Base-by-base conservation (phyloP, 768 basidiomycete species). In the Candolleomyces aberdarensis region DNA sequence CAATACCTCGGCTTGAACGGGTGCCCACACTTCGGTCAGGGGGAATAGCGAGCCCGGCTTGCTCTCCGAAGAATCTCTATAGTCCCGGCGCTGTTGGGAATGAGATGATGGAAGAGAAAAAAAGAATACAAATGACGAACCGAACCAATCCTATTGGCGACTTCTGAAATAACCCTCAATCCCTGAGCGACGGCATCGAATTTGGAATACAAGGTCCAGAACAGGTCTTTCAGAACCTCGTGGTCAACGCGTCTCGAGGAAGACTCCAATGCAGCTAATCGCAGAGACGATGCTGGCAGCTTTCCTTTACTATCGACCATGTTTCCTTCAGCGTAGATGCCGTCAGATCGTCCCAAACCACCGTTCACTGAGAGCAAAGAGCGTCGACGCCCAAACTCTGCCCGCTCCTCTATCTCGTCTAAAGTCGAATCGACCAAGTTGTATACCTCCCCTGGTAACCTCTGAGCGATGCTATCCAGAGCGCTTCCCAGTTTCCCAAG, bases 171-270 rank as follows among this genome's bases (percentile, higher is more conserved):
- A 4, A 97, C 88, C 56, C 95, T 80, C 63, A 97, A 78, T 10
- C 96, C 93, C 71, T 99, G 96, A 14, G 90, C 82, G 19, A 98
- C 91, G 32, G 97, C 97, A 69, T 95, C 89, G 51, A 99, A 69
- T 73, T 99, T 98, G 15, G 94, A 97, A 71, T 94, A 99, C 15
- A 96, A 70, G 2, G 96, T 97, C 96, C 96, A 98, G 73, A 98
- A 98, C 40, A 99, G 80, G 72, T 98, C 97, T 62, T 79, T 83
- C 57, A 99, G 72, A 14, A 91, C 89, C 68, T 96, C 94, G 62
- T 93, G 91, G 66, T 97, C 92, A 17, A 81, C 77, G 36, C 85
- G 82, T 63, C 87, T 90, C 0, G 85, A 77, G 17, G 87, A 84
- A 7, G 87, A 85, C 67, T 94, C 93, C 63, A 94, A 72, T 1